Conservation (phyloP, 495 filamentous ascomycete species). For the Rhypophila decipiens region DNA sequence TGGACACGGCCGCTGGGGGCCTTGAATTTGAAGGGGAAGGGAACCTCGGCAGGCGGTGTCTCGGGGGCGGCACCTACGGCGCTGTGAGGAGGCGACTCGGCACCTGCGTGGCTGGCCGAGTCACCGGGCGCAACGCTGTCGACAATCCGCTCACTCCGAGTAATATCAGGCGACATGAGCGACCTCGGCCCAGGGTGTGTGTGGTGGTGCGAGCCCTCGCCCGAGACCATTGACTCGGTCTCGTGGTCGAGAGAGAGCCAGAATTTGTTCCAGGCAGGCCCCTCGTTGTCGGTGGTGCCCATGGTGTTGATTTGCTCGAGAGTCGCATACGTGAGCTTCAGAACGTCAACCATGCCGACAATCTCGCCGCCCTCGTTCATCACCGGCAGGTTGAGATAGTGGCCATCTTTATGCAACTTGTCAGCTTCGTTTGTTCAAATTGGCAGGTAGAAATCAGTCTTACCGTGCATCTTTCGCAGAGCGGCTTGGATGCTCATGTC, state of each 20-base stretch:
- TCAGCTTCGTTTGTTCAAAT: slow-evolving; percentile 6
- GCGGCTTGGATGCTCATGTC: slow-evolving; percentile 99
- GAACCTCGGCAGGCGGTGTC: slow-evolving; percentile 54
- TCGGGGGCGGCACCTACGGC: slow-evolving; percentile 35
- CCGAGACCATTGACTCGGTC: slow-evolving; percentile 93
- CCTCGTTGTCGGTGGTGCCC: slow-evolving; percentile 76
- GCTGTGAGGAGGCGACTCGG: slow-evolving; percentile 68
- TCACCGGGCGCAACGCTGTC: slow-evolving; percentile 88
- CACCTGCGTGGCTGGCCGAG: slow-evolving; percentile 87
- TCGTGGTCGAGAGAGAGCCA: slow-evolving; percentile 96
- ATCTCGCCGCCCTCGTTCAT: slow-evolving; percentile 98
- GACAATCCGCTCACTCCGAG: slow-evolving; percentile 43
- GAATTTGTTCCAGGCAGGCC: slow-evolving; percentile 99
- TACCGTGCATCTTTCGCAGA: slow-evolving; percentile 97
- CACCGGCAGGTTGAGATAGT: slow-evolving; percentile 95
- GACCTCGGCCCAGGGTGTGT: slow-evolving; percentile 37
- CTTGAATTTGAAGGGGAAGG: slow-evolving; percentile 99
- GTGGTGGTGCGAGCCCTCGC: slow-evolving; percentile 56
- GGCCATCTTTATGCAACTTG: slow-evolving; percentile 60
- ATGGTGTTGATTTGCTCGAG: slow-evolving; percentile 81
- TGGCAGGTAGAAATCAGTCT: slow-evolving; percentile 1
- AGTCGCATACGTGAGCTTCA: slow-evolving; percentile 96
- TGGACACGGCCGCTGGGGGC: slow-evolving; percentile 94
- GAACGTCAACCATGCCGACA: slow-evolving; percentile 97
- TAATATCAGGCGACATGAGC: slow-evolving; percentile 70